Evolutionary conservation across 1,139 yeast genomes (phyloP), one percentile per base, ranked within the genome.

Genomic region (Suhomyces ambrosiae): DNA sequence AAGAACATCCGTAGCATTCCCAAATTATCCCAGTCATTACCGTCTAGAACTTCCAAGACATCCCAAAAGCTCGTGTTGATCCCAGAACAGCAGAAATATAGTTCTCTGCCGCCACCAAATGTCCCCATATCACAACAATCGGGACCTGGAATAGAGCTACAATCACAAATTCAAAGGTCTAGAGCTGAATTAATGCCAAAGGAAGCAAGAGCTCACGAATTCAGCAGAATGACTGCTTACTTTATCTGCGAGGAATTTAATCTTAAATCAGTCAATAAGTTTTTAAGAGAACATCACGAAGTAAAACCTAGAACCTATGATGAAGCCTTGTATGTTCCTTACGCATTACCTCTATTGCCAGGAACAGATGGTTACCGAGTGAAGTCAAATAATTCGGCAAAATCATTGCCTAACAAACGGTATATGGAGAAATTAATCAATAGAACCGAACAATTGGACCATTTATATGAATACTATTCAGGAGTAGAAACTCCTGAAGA

Each of bases 311-410:
- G 97, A 43, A 59, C 86, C 18, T 90, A 90, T 52, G 97, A 90
- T 58, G 97, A 90, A 52, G 95, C 90, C 5, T 64, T 92, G 22
- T 92, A 89, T 56, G 92, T 88, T 2, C 96, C 96, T 0, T 92
- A 92, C 53, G 76, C 89, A 16, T 67, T 92, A 32, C 98, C 98
- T 0, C 65, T 92, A 23, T 65, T 89, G 3, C 95, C 96, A 0
- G 97, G 97, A 2, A 79, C 77, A 35, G 90, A 86, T 47, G 96
- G 95, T 0, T 84, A 78, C 47, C 67, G 97, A 39, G 85, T 90
- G 7, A 83, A 80, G 55, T 86, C 96, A 4, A 87, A 88, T 51
- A 79, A 86, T 35, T 73, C 87, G 2, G 80, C 80, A 16, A 82
- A 80, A 61, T 69, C 60, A 58, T 74, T 56, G 67, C 86, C 61